A percentile compares a stretch with the other conserved stretches of the same genome.
Evolutionary conservation across 106 monocot genomes (phyloP).

Genomic region (Phalaenopsis equestris): DNA sequence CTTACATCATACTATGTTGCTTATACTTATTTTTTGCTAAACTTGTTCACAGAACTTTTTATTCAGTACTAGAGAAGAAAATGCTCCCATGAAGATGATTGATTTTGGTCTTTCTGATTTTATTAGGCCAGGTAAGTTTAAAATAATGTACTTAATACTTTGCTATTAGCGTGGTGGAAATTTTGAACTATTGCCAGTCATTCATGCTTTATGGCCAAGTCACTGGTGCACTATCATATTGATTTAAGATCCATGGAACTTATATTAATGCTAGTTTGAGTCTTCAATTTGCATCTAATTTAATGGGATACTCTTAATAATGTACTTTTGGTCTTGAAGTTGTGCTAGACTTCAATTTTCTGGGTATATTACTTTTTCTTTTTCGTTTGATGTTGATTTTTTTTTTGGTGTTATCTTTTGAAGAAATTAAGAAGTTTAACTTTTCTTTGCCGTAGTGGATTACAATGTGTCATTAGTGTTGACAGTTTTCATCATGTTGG

Average conservation of each 20-base stretch:
- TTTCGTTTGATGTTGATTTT: background rate
- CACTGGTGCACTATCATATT: background rate
- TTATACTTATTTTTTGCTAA: background rate
- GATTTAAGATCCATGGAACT: background rate
- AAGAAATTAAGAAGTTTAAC: background rate
- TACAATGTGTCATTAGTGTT: background rate
- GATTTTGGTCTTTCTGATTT: conserved; percentile 80
- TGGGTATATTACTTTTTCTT: background rate
- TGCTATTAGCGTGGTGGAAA: background rate
- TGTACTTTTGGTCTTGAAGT: background rate
- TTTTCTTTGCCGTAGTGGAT: background rate
- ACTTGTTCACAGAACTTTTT: conserved; percentile 53
- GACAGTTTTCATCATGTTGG: background rate
- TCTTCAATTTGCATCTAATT: background rate
- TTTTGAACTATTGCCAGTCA: conserved; percentile 9
- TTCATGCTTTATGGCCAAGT: background rate
- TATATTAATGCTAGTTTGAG: background rate
- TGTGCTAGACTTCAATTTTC: background rate
- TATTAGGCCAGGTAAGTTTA: conserved; percentile 44
- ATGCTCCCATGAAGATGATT: conserved; percentile 57
- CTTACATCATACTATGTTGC: background rate
- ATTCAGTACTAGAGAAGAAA: conserved; percentile 49
- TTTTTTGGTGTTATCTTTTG: background rate
- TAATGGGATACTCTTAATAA: background rate
- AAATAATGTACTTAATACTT: background rate